phyloP scores from a whole-genome alignment of 2,329 filamentous ascomycete genomes.

The Gliomastix tumulicola region DNA sequence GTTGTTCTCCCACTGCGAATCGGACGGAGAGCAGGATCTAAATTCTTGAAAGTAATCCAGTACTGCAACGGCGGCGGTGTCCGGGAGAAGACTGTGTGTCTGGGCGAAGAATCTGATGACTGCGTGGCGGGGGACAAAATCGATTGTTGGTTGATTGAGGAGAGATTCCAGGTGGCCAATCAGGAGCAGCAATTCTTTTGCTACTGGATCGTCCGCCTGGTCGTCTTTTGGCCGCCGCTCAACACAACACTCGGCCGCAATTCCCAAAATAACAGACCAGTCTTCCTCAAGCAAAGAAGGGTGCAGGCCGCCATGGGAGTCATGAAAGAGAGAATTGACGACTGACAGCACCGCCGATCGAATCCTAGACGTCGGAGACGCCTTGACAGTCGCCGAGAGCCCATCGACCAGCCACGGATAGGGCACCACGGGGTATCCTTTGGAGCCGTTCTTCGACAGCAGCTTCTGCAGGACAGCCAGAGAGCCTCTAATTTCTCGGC shows the following conservation, averaged over 20 bases:
- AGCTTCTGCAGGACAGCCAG: conserved; percentile 57
- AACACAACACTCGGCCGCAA: conserved; percentile 53
- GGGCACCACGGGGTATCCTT: conserved; percentile 53
- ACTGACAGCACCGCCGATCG: conserved; percentile 40
- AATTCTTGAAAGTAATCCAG: conserved; percentile 63
- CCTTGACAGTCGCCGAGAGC: conserved; percentile 40
- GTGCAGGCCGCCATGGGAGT: conserved; percentile 44
- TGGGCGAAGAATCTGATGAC: conserved; percentile 61
- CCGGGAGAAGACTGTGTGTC: conserved; percentile 55
- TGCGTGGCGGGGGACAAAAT: conserved; percentile 57
- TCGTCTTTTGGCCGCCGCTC: conserved; percentile 20
- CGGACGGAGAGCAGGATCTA: conserved; percentile 65
- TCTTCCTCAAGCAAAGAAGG: conserved; percentile 56
- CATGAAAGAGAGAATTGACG: conserved; percentile 49
- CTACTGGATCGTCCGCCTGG: conserved; percentile 27
- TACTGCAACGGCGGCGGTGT: conserved; percentile 56
- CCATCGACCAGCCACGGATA: conserved; percentile 53
- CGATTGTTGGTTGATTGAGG: conserved; percentile 22
- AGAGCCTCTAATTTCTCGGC: conserved; percentile 54
- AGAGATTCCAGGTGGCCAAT: conserved; percentile 39
- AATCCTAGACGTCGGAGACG: conserved; percentile 36
- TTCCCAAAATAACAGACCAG: conserved; percentile 54
- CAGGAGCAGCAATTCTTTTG: conserved; percentile 35
- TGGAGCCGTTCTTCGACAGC: conserved; percentile 49
- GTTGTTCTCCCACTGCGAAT: conserved; percentile 60